phyloP scores from a whole-genome alignment of 1,284 basidiomycete genomes.

The Pseudozyma sp. region DNA sequence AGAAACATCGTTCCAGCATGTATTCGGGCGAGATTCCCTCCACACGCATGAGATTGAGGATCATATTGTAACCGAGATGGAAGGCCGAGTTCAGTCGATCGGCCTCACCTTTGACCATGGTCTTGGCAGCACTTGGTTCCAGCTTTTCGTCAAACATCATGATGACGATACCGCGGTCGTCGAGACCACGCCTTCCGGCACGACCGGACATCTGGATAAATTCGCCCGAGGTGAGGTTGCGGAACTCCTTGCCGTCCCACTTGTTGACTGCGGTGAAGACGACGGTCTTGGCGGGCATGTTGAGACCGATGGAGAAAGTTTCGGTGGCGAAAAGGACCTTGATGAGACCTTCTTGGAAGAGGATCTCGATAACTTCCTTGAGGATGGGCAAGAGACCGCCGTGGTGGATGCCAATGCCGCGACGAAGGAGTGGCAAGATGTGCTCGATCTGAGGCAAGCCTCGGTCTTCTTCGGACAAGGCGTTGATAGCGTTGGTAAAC shows the following conservation, averaged over 20 bases:
- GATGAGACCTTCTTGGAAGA: slow-evolving; percentile 99
- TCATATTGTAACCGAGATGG: slow-evolving; percentile 99
- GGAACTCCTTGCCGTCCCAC: slow-evolving; percentile 94
- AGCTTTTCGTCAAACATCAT: slow-evolving; percentile 99
- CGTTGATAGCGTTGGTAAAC: slow-evolving; percentile 94
- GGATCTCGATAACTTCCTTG: slow-evolving; percentile 98
- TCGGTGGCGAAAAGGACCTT: slow-evolving; percentile 99
- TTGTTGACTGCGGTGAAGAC: slow-evolving; percentile 96
- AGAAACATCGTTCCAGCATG: slow-evolving; percentile 98
- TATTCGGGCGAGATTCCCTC: slow-evolving; percentile 98
- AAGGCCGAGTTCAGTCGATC: slow-evolving; percentile 98
- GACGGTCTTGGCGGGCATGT: slow-evolving; percentile 99
- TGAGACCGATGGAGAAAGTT: slow-evolving; percentile 98
- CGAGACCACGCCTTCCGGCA: slow-evolving; percentile 94
- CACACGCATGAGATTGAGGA: slow-evolving; percentile 97
- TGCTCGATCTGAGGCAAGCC: slow-evolving; percentile 94
- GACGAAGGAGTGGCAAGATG: slow-evolving; percentile 89
- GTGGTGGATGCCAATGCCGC: slow-evolving; percentile 98
- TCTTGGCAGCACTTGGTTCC: slow-evolving; percentile 89
- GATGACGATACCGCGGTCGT: slow-evolving; percentile 99
- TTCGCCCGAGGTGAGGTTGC: slow-evolving; percentile 75
- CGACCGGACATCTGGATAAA: slow-evolving; percentile 89
- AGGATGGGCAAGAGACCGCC: slow-evolving; percentile 96
- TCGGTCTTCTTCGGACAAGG: slow-evolving; percentile 86
- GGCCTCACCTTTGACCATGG: slow-evolving; percentile 98